phyloP scores from a whole-genome alignment of 2,329 filamentous ascomycete genomes.

The Nemania sp. region DNA sequence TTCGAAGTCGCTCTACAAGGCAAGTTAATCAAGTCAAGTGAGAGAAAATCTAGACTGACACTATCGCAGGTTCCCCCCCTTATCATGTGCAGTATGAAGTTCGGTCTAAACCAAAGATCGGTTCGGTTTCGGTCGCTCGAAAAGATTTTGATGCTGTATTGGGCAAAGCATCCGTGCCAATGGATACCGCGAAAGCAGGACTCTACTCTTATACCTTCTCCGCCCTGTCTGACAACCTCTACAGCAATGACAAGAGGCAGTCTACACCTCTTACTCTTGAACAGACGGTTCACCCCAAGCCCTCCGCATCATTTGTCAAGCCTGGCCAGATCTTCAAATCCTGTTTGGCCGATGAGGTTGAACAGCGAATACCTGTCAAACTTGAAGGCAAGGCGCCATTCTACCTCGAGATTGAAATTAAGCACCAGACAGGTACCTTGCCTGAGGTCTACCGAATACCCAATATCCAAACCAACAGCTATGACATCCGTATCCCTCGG shows the following conservation, averaged over 20 bases:
- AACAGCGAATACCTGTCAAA: slow-evolving; percentile 86
- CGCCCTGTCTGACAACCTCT: slow-evolving; percentile 82
- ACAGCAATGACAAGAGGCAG: slow-evolving; percentile 71
- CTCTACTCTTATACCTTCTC: slow-evolving; percentile 85
- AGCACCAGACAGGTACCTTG: slow-evolving; percentile 80
- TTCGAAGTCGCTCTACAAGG: slow-evolving; percentile 82
- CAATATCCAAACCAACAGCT: slow-evolving; percentile 74
- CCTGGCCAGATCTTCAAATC: slow-evolving; percentile 95
- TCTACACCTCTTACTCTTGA: slow-evolving; percentile 71
- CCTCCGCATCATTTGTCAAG: slow-evolving; percentile 78
- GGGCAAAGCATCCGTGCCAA: slow-evolving; percentile 74
- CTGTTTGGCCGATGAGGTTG: slow-evolving; percentile 82
- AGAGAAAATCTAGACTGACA: slow-evolving; percentile 40
- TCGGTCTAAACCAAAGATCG: slow-evolving; percentile 69
- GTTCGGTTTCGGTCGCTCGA: slow-evolving; percentile 65
- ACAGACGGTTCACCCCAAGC: slow-evolving; percentile 83
- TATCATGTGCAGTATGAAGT: slow-evolving; percentile 84
- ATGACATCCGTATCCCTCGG: slow-evolving; percentile 83
- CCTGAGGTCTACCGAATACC: slow-evolving; percentile 82
- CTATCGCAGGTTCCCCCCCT: slow-evolving; percentile 68
- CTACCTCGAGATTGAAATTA: slow-evolving; percentile 88
- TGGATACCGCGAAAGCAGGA: slow-evolving; percentile 85
- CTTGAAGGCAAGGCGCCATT: slow-evolving; percentile 87
- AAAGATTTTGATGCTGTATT: slow-evolving; percentile 79
- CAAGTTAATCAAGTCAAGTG: slow-evolving; percentile 45